Evolutionary conservation across 78 protist genomes (phyloP).

Genomic region (Dictyostelium intermedium): DNA sequence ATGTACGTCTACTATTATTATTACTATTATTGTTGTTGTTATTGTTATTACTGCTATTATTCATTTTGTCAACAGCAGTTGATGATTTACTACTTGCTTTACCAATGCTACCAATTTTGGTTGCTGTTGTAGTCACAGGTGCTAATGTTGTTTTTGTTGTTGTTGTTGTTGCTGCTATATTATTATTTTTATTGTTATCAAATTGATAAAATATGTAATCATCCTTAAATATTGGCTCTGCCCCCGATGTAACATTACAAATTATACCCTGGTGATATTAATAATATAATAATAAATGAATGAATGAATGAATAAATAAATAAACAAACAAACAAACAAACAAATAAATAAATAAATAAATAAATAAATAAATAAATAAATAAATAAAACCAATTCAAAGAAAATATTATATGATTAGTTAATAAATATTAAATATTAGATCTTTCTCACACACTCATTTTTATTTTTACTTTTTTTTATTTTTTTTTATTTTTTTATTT

Average conservation of each 20-base stretch:
- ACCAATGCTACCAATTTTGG: not conserved
- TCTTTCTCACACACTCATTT: no score
- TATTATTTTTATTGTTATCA: not conserved
- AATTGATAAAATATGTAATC: constrained; percentile 67
- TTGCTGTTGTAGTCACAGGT: not conserved
- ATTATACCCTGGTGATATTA: not conserved
- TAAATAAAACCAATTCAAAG: no score
- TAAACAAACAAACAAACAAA: no score
- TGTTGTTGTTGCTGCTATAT: not conserved
- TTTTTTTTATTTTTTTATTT: no score
- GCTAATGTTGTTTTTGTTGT: not conserved
- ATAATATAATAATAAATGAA: not conserved
- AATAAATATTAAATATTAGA: no score
- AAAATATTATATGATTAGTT: no score
- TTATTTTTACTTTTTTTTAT: no score
- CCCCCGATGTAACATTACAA: not conserved
- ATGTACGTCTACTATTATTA: not conserved
- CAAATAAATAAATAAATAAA: not conserved
- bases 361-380: no score
- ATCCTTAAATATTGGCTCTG: constrained; percentile 31
- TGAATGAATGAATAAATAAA: no score
- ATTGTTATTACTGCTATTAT: not conserved
- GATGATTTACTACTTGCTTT: not conserved
- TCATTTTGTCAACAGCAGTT: not conserved
- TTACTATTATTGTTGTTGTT: not conserved